phyloP scores from a whole-genome alignment of 2,329 filamentous ascomycete species.

The Cladosporium sphaerospermum region DNA sequence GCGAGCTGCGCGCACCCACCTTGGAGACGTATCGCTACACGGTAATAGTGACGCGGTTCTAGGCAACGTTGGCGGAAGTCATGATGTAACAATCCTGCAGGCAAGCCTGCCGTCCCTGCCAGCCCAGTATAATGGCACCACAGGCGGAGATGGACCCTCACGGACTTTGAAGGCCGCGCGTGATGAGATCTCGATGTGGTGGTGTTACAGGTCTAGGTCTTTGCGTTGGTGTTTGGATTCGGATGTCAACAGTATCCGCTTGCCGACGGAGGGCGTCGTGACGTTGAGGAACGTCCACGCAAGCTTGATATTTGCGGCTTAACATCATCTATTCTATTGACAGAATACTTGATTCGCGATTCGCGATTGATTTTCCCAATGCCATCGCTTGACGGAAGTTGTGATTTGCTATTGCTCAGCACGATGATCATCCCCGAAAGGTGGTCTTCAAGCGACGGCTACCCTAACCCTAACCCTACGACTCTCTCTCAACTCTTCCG shows the following conservation, averaged over 20 bases:
- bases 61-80: conserved; percentile 1
- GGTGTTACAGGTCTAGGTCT: background rate
- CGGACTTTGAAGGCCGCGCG: background rate
- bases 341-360: too few species aligned
- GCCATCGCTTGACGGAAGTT: too few species aligned
- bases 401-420: too few species aligned
- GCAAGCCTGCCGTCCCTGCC: background rate
- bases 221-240: background rate
- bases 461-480: too few species aligned
- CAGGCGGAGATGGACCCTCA: conserved; percentile 4
- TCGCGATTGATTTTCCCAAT: too few species aligned
- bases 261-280: background rate
- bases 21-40: background rate
- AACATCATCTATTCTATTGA: too few species aligned
- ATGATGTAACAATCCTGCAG: conserved; percentile 11
- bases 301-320: too few species aligned
- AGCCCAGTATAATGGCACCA: background rate
- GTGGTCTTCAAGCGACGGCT: too few species aligned
- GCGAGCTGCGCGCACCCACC: background rate
- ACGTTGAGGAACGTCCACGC: background rate
- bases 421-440: too few species aligned
- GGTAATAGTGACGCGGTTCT: conserved; percentile 7
- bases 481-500: too few species aligned
- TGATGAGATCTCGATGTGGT: background rate
- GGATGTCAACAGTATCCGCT: background rate